phyloP scores from a whole-genome alignment of 2,329 filamentous ascomycete species.

The Fusarium tupiense region DNA sequence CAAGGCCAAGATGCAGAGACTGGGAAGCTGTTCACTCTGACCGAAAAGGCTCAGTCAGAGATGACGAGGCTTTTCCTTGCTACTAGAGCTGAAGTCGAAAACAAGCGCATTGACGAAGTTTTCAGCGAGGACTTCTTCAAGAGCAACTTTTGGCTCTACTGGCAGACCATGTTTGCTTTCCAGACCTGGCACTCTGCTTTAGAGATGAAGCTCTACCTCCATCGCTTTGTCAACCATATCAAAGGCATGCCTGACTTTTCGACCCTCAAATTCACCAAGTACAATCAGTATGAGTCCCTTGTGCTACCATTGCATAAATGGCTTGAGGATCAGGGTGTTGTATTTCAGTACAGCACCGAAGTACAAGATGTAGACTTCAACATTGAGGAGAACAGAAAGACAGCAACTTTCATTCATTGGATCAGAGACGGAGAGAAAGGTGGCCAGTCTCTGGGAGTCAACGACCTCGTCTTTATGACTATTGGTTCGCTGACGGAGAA shows the following conservation, averaged over 20 bases:
- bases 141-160: conserved; percentile 3
- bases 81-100: background rate
- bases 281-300: background rate
- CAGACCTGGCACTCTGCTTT: background rate
- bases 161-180: conserved; percentile 8
- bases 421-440: background rate
- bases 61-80: conserved; percentile 1
- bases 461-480: background rate
- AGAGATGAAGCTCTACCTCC: background rate
- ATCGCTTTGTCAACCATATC: conserved; percentile 4
- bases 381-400: background rate
- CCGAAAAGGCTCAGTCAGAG: background rate
- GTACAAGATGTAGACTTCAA: background rate
- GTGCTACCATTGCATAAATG: background rate
- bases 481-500: conserved; percentile 2
- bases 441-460: background rate
- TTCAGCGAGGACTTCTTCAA: background rate
- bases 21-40: background rate
- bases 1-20: background rate
- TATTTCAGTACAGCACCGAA: background rate
- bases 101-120: background rate
- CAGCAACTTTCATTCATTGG: background rate
- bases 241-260: conserved; percentile 4
- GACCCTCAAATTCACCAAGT: background rate
- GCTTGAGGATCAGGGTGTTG: background rate